Conservation (phyloP, 2,329 filamentous ascomycete species). For the Claviceps spartinae region DNA sequence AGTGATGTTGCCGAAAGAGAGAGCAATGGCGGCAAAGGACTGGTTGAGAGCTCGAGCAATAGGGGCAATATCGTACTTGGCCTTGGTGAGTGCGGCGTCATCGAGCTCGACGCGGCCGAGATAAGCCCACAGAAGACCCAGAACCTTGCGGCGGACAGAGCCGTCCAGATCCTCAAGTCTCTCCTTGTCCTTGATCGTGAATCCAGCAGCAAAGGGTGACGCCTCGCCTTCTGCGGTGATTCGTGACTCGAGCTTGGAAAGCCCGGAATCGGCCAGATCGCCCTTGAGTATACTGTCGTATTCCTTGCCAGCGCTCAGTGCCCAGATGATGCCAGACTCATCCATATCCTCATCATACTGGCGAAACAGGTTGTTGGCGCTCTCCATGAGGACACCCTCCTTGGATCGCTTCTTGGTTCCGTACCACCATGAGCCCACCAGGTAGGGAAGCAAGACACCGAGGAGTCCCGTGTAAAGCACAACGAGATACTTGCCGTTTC, state of each 20-base stretch:
- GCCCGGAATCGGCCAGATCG: constrained; percentile 63
- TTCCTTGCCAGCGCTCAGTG: constrained; percentile 76
- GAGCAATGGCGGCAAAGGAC: constrained; percentile 72
- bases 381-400: constrained; percentile 85
- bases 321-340: constrained; percentile 64
- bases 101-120: constrained; percentile 77
- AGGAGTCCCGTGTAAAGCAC: constrained; percentile 79
- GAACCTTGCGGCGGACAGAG: constrained; percentile 66
- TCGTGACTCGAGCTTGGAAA: constrained; percentile 72
- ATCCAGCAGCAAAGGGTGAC: constrained; percentile 36
- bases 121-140: constrained; percentile 90
- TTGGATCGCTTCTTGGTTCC: constrained; percentile 86
- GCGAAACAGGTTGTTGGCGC: constrained; percentile 85
- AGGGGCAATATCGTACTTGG: constrained; percentile 82
- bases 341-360: constrained; percentile 80
- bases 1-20: constrained; percentile 72
- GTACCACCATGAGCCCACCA: constrained; percentile 98
- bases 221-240: constrained; percentile 50
- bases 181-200: constrained; percentile 61
- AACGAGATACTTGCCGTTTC: constrained; percentile 90
- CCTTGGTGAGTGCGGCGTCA: constrained; percentile 60
- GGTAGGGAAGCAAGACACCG: constrained; percentile 79
- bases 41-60: constrained; percentile 76
- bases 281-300: constrained; percentile 65
- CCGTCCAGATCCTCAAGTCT: constrained; percentile 71